A percentile compares a stretch with the other conserved stretches of the same genome.
Evolutionary conservation across 2,329 filamentous ascomycete genomes (phyloP).

Genomic region (Phaeosphaeria sp.): DNA sequence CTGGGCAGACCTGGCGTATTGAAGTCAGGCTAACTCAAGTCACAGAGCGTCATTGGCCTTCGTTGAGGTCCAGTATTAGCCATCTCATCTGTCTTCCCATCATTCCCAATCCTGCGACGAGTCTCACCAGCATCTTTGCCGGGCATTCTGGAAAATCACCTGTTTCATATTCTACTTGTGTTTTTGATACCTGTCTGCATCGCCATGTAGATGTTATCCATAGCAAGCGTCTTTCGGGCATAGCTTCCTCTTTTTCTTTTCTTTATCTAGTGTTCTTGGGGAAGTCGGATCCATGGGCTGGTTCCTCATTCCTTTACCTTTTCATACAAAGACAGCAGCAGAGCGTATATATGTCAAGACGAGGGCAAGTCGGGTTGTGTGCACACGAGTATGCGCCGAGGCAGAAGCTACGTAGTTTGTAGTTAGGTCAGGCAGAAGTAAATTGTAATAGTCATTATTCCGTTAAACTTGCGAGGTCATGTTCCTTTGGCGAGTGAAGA

Average conservation of each 20-base stretch:
- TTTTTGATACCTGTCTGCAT: constrained; percentile 38
- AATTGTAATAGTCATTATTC: constrained; percentile 23
- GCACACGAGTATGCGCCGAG: background rate
- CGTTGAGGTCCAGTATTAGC: constrained; percentile 57
- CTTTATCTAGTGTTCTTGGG: background rate
- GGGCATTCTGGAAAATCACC: background rate
- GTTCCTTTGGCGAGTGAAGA: too few relatives aligned
- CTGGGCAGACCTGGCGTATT: background rate
- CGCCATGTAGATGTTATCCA: constrained; percentile 30
- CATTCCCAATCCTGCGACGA: background rate
- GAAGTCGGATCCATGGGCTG: background rate
- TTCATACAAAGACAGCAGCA: constrained; percentile 13
- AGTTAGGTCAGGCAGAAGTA: constrained; percentile 6
- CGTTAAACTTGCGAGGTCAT: too few relatives aligned
- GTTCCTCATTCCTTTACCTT: constrained; percentile 10
- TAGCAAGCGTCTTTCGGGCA: constrained; percentile 12
- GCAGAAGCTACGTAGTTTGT: background rate
- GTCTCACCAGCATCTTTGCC: background rate
- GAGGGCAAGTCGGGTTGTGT: background rate
- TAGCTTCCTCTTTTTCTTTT: constrained; percentile 1
- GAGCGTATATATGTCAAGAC: background rate
- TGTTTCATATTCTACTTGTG: constrained; percentile 14
- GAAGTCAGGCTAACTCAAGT: constrained; percentile 16
- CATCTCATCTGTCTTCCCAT: constrained; percentile 20
- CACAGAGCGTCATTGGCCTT: constrained; percentile 81